These are phyloP conservation scores for Solanum aculeatissimum DNA, from an alignment of 305 asterid genomes.

Conservation along the genomic window DNA sequence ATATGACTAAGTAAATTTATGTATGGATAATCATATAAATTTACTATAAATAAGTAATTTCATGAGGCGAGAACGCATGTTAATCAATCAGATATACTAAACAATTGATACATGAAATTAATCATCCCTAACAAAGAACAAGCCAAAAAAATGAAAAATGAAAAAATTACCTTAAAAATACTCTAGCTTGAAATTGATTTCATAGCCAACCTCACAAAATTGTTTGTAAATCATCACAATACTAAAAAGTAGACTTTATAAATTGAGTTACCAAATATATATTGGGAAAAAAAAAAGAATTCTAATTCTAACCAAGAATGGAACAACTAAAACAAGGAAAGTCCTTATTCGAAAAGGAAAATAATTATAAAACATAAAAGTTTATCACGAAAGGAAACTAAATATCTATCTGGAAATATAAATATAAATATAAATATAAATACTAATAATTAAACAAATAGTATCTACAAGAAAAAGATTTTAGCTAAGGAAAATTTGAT, in stretches of 20 bases:
- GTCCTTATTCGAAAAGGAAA: not conserved
- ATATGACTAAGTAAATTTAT: not conserved
- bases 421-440: not conserved
- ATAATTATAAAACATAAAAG: not conserved
- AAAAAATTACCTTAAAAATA: not conserved
- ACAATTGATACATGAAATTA: not conserved
- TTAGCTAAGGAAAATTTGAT: not conserved
- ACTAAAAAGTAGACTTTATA: not conserved
- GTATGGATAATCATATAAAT: not conserved
- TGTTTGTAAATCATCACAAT: not conserved
- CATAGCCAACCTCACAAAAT: not conserved
- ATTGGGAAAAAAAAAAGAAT: not conserved
- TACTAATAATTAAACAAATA: not conserved
- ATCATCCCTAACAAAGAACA: not conserved
- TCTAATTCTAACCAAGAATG: too few species aligned
- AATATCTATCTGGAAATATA: not conserved
- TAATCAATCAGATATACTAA: not conserved
- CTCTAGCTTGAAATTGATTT: not conserved
- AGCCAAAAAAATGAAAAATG: not conserved
- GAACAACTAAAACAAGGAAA: not conserved
- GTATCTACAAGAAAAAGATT: not conserved
- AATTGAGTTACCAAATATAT: not conserved
- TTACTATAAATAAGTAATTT: not conserved
- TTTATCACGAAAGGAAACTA: not conserved
- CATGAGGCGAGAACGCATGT: not conserved